phyloP scores from a whole-genome alignment of 139 green algal species.

The Coelastrella sp. region DNA sequence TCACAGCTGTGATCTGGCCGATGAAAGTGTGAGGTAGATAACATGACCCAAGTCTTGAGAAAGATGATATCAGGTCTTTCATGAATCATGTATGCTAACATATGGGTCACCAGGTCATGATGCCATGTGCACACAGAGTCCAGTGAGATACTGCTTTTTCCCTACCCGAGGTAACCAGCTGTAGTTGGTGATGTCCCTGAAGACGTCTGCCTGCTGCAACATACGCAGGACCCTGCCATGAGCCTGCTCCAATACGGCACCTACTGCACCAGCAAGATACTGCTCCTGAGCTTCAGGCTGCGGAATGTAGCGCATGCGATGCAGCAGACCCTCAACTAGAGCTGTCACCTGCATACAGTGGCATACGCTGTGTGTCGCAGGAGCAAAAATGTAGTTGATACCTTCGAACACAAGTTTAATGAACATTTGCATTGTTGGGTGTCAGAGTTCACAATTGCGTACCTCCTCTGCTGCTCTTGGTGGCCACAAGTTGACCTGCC shows the following conservation, averaged over 20 bases:
- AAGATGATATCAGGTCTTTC: too few species aligned
- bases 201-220: constrained; percentile 45
- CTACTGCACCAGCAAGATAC: constrained; percentile 38
- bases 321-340: constrained; percentile 42
- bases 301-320: constrained; percentile 40
- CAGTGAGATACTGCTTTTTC: neutral
- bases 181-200: constrained; percentile 34
- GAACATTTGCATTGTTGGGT: too few species aligned
- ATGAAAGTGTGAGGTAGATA: too few species aligned
- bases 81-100: too few species aligned
- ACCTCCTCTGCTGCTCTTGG: constrained; percentile 42
- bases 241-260: constrained; percentile 22
- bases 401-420: too few species aligned
- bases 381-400: too few species aligned
- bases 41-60: too few species aligned
- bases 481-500: constrained; percentile 38
- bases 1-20: too few species aligned
- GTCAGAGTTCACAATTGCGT: too few species aligned
- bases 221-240: constrained; percentile 36
- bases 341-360: constrained; percentile 20
- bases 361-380: too few species aligned
- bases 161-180: constrained; percentile 19
- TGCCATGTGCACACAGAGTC: too few species aligned
- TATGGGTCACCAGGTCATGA: too few species aligned
- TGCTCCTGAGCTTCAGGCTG: constrained; percentile 33